phyloP scores from a whole-genome alignment of 441 rosid genomes.

The Pelargonium citronellum region DNA sequence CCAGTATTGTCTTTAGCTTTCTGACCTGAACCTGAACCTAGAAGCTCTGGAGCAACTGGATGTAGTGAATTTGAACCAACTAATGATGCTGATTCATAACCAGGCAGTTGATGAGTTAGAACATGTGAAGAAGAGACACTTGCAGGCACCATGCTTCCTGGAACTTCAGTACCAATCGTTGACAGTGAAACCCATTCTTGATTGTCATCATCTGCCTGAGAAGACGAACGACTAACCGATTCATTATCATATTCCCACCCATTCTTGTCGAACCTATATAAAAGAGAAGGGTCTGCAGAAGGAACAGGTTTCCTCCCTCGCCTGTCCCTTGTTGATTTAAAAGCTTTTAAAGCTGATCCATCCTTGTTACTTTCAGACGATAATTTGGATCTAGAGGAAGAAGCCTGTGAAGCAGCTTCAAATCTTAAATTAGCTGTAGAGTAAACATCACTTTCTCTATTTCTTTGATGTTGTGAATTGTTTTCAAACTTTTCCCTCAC shows the following conservation, averaged over 20 bases:
- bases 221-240: constrained; percentile 14
- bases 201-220: constrained; percentile 8
- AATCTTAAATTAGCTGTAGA: constrained; percentile 11
- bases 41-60: constrained; percentile 8
- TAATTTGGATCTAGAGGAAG: constrained; percentile 4
- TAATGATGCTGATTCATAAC: constrained; percentile 2
- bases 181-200: constrained; percentile 17
- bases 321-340: constrained; percentile 16
- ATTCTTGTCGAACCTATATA: constrained; percentile 8
- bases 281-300: constrained; percentile 12
- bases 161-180: constrained; percentile 9
- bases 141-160: constrained; percentile 8
- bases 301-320: constrained; percentile 6
- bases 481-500: constrained; percentile 6
- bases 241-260: constrained; percentile 10
- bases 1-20: constrained; percentile 3
- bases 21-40: constrained; percentile 14
- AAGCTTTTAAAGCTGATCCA: constrained; percentile 1
- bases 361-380: constrained; percentile 15
- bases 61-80: constrained; percentile 6
- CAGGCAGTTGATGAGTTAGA: constrained; percentile 8
- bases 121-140: not conserved
- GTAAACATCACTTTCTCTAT: constrained; percentile 12
- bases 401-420: constrained; percentile 9
- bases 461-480: constrained; percentile 12